Base-by-base conservation (phyloP, 345 rosid genomes). In the Pistacia vera region DNA sequence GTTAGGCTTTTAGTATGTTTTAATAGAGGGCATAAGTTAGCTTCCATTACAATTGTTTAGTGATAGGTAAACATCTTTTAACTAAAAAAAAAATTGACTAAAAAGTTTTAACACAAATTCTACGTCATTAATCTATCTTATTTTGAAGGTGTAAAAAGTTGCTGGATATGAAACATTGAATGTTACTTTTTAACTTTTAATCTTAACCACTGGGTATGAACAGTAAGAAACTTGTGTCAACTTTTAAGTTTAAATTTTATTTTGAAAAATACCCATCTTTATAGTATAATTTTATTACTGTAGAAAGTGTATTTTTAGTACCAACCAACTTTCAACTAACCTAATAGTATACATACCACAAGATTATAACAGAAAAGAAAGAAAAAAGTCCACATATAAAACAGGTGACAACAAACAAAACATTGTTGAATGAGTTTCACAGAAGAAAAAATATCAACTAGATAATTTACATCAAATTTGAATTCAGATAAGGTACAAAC, bases 401-500 rank as follows among this genome's bases (percentile, higher is more conserved):
- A 59, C 51, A 73, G 44, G 20, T 33, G 41, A 79, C 13, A 77
- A 65, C 38, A 63, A 4, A 46, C 11, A 66, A 63, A 63, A 35
- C 30, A 61, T 11, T 28, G 28, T 73, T 48, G 71, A 54, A 63
- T 64, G 41, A 52, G 44, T 36, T 38, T 64, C 55, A 35, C 54
- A 80, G 18, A 63, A 9, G 10, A 66, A 58, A 77, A 56, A 77
- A 62, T 25, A 54, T 11, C 63, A 66, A 49, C 46, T 22, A 36
- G 35, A 63, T 62, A 78, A 52, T 46, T 59, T 5, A 20, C 36
- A 33, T 38, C 58, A 59, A 67, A 71, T 56, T 54, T 44, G 54
- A 69, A 66, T 33, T 58, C 5, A 71, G 63, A 68, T 57, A 64
- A 4, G 46, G 58, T 58, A 78, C 81, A 77, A 54, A 92, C 99